phyloP scores from a whole-genome alignment of 495 filamentous ascomycete genomes.

The Corynascus novoguineensis region DNA sequence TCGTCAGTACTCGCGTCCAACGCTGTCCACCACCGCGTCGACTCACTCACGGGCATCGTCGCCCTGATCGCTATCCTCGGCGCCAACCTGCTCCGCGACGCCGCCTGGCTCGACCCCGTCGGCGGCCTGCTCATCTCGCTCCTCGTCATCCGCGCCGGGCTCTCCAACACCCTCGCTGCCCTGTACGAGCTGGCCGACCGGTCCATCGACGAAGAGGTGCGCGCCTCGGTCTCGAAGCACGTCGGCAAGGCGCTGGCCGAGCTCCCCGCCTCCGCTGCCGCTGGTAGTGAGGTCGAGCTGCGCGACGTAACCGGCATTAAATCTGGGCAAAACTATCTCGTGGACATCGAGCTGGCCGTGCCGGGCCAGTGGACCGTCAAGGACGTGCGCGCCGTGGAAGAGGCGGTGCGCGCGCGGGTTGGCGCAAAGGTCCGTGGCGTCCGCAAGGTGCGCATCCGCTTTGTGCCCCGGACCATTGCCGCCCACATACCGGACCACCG shows the following conservation, averaged over 20 bases:
- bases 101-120: constrained; percentile 90
- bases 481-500: constrained; percentile 40
- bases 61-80: constrained; percentile 82
- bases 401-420: constrained; percentile 60
- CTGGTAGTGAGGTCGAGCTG: constrained; percentile 49
- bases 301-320: constrained; percentile 81
- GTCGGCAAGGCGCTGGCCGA: constrained; percentile 54
- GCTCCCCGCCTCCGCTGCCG: constrained; percentile 10
- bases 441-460: constrained; percentile 72
- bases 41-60: constrained; percentile 90
- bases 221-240: constrained; percentile 58
- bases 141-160: constrained; percentile 89
- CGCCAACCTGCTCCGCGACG: constrained; percentile 76
- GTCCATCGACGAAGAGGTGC: constrained; percentile 80
- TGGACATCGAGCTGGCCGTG: constrained; percentile 79
- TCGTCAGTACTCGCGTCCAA: constrained; percentile 96
- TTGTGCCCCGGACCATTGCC: constrained; percentile 59
- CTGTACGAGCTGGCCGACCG: constrained; percentile 84
- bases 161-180: constrained; percentile 73
- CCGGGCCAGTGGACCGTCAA: constrained; percentile 66
- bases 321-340: constrained; percentile 87
- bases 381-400: constrained; percentile 63
- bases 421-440: constrained; percentile 74
- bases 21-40: constrained; percentile 91
- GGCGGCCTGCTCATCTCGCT: constrained; percentile 85